These are phyloP conservation scores for Tagetes erecta DNA, from an alignment of 129 eudicot genomes.

Conservation along the genomic window DNA sequence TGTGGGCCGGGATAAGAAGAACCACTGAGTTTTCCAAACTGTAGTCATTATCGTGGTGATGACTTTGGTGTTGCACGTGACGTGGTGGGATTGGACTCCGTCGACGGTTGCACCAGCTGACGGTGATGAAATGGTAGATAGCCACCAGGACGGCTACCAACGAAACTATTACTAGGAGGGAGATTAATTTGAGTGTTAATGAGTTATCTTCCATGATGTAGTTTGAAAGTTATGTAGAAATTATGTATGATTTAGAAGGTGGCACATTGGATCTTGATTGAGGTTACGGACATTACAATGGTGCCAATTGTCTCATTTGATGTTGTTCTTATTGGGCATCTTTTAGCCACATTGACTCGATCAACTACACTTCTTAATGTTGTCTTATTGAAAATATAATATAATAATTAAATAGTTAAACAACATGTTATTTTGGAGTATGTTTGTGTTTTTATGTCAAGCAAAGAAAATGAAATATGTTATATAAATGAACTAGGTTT, in stretches of 20 bases:
- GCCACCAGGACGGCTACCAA: slow-evolving; percentile 45
- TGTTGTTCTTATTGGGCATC: slow-evolving; percentile 23
- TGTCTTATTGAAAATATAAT: slow-evolving; percentile 19
- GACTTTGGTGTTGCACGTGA: slow-evolving; percentile 24
- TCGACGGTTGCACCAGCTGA: slow-evolving; percentile 30
- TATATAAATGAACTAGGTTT: background rate
- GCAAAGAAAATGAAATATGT: background rate
- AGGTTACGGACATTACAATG: slow-evolving; percentile 35
- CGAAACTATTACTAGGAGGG: slow-evolving; percentile 42
- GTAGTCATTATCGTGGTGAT: slow-evolving; percentile 9
- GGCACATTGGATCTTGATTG: slow-evolving; percentile 32
- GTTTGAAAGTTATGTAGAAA: slow-evolving; percentile 6
- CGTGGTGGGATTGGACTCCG: slow-evolving; percentile 17
- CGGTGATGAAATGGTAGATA: slow-evolving; percentile 48
- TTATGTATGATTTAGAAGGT: slow-evolving; percentile 32
- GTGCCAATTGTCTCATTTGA: slow-evolving; percentile 40
- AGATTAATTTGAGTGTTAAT: slow-evolving; percentile 41
- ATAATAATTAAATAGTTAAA: background rate
- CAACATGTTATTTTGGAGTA: background rate
- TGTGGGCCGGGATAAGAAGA: slow-evolving; percentile 53
- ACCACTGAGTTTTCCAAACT: slow-evolving; percentile 53
- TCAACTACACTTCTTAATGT: slow-evolving; percentile 25
- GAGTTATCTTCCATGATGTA: slow-evolving; percentile 37
- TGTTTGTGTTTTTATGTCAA: slow-evolving; percentile 17
- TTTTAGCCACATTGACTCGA: slow-evolving; percentile 26